A percentile compares a stretch with the other conserved stretches of the same genome.
phyloP scores from a whole-genome alignment of 208 protist genomes.

The Tritrichomonas musculus region DNA sequence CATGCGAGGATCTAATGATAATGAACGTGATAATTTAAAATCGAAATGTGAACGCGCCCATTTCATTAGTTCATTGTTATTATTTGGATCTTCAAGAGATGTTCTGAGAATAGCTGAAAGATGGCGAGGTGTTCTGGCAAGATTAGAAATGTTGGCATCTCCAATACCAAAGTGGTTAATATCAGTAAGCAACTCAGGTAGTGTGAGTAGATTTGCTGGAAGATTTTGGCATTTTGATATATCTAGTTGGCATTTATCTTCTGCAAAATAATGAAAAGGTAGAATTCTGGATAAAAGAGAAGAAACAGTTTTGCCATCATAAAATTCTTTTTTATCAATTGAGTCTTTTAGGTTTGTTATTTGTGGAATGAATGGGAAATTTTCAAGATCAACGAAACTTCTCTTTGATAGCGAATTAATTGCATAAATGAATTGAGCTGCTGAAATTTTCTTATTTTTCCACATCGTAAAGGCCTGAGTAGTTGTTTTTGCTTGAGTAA shows the following conservation, averaged over 20 bases:
- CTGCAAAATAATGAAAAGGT: background rate
- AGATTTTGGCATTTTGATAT: background rate
- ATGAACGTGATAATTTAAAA: background rate
- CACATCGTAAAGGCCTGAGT: background rate
- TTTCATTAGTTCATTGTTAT: background rate
- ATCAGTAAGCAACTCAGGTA: background rate
- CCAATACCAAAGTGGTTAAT: background rate
- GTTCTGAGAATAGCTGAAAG: background rate
- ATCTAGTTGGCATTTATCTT: too few species aligned
- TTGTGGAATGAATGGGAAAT: background rate
- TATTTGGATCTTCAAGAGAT: background rate
- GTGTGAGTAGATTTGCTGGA: background rate
- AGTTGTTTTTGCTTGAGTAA: background rate
- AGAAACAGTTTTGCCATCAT: background rate
- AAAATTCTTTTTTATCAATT: background rate
- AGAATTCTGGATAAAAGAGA: background rate
- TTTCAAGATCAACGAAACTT: background rate
- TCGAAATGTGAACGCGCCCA: background rate
- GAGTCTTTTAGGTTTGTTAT: background rate
- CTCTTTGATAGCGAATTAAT: background rate
- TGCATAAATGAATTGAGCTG: background rate
- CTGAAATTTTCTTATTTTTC: background rate
- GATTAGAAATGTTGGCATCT: background rate
- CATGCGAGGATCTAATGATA: too few species aligned
- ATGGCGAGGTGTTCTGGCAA: background rate